Conservation (phyloP, 306 rosid genomes). For the Betula pendula region DNA sequence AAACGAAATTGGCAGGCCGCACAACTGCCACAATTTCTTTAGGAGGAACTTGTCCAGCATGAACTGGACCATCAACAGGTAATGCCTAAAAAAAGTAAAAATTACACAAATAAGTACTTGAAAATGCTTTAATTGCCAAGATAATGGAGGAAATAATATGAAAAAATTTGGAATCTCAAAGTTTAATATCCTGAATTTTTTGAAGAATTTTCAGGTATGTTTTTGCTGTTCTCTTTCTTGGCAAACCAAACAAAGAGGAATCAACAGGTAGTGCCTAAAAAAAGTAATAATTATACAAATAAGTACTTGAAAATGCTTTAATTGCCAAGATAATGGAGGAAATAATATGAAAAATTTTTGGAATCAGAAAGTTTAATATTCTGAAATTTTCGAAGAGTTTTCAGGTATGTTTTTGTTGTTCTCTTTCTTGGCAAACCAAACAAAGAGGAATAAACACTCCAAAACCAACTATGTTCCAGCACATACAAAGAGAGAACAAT, state of each 20-base stretch:
- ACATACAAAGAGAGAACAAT: too few relatives aligned
- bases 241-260: too few relatives aligned
- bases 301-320: neutral
- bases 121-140: neutral
- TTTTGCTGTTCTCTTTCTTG: too few relatives aligned
- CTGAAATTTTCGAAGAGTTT: too few relatives aligned
- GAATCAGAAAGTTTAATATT: neutral
- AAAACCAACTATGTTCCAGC: too few relatives aligned
- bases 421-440: too few relatives aligned
- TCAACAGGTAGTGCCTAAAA: slow-evolving; percentile 33
- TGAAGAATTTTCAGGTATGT: too few relatives aligned
- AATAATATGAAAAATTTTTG: neutral
- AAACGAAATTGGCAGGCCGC: slow-evolving; percentile 31
- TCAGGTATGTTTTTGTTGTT: too few relatives aligned
- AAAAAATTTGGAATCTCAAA: neutral
- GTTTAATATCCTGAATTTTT: too few relatives aligned
- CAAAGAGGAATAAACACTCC: too few relatives aligned
- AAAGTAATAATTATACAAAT: neutral
- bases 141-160: neutral
- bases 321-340: neutral
- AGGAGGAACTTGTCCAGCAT: slow-evolving; percentile 45
- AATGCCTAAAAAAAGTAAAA: slow-evolving; percentile 31
- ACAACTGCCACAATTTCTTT: slow-evolving; percentile 39
- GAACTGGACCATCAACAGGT: slow-evolving; percentile 17
- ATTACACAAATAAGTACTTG: neutral